Evolutionary conservation across 2,329 filamentous ascomycete genomes (phyloP).

Genomic region (Fusarium keratoplasticum): DNA sequence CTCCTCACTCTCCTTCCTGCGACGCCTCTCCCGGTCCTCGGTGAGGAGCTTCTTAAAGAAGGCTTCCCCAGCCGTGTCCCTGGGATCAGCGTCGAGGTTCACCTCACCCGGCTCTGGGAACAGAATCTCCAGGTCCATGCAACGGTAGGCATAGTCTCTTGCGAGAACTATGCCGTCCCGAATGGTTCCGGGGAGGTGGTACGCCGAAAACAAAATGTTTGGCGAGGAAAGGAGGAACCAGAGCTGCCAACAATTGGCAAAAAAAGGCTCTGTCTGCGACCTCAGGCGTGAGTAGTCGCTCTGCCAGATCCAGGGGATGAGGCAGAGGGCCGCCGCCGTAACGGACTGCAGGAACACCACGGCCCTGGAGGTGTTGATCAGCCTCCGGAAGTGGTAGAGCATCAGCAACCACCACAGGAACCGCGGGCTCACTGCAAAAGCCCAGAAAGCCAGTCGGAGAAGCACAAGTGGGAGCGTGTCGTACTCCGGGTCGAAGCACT

Average conservation of each 20-base stretch:
- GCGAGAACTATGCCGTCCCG: background rate
- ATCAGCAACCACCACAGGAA: slow-evolving; percentile 9
- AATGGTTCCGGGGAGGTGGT: slow-evolving; percentile 6
- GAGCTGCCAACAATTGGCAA: background rate
- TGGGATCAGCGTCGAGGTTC: background rate
- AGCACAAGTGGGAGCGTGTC: slow-evolving; percentile 15
- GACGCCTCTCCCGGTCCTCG: background rate
- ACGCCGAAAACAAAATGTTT: background rate
- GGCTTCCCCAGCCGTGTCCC: slow-evolving; percentile 10
- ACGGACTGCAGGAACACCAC: background rate
- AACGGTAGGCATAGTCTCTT: slow-evolving; percentile 2
- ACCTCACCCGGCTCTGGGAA: background rate
- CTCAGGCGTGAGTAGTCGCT: background rate
- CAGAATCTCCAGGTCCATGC: slow-evolving; percentile 1
- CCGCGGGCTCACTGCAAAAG: background rate
- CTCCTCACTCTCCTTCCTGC: background rate
- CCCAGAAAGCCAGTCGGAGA: background rate
- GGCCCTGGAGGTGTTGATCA: background rate
- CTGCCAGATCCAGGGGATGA: slow-evolving; percentile 1
- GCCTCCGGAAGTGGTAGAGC: background rate
- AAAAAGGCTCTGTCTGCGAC: background rate
- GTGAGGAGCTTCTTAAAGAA: slow-evolving; percentile 11
- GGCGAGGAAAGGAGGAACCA: slow-evolving; percentile 6
- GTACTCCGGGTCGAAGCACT: slow-evolving; percentile 23
- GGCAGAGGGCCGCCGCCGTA: background rate